Evolutionary conservation across 2,329 filamentous ascomycete genomes (phyloP).

Genomic region (Aureobasidium sp.): DNA sequence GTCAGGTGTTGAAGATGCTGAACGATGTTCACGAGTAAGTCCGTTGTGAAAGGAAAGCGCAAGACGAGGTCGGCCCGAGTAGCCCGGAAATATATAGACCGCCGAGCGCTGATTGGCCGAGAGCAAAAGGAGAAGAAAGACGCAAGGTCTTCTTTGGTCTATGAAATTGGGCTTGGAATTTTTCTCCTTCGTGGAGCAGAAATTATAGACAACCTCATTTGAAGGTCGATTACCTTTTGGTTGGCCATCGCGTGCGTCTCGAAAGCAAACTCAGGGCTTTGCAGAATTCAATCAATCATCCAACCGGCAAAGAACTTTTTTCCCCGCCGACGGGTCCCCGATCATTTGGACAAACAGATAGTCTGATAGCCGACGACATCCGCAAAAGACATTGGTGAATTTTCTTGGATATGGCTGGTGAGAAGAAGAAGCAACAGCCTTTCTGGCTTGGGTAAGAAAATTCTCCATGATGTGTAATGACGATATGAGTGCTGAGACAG

Average conservation of each 20-base stretch:
- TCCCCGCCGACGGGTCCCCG: not conserved
- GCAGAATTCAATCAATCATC: not conserved
- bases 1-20: not conserved
- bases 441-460: conserved; percentile 4
- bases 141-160: not conserved
- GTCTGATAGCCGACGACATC: not conserved
- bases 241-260: not conserved
- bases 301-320: not conserved
- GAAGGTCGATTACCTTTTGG: not conserved
- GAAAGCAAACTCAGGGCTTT: not conserved
- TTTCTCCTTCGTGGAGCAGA: not conserved
- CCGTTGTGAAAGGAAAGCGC: not conserved
- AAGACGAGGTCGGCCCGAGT: conserved; percentile 5
- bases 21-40: not conserved
- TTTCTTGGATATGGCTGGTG: conserved; percentile 1
- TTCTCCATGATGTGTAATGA: not conserved
- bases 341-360: not conserved
- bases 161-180: not conserved
- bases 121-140: not conserved
- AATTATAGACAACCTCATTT: not conserved
- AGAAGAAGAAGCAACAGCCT: conserved; percentile 15
- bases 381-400: not conserved
- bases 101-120: conserved; percentile 11
- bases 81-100: not conserved
- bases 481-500: not conserved